Evolutionary conservation across 2,329 filamentous ascomycete species (phyloP).

Genomic region (Colletotrichum australisinense): DNA sequence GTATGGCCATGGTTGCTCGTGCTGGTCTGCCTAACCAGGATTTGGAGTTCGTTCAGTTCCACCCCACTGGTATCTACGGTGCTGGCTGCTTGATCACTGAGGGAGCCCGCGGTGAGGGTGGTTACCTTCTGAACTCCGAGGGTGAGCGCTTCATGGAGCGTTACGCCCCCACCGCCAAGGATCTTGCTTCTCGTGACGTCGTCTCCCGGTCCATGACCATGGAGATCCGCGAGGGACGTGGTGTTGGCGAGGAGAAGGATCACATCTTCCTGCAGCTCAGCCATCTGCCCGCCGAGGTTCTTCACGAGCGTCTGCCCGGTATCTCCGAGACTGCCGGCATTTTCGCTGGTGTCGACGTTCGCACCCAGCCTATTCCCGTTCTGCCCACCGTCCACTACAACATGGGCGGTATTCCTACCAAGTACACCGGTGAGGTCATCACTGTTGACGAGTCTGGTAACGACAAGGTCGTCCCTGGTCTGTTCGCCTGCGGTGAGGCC

Average conservation of each 20-base stretch:
- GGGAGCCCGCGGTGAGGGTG: constrained; percentile 97
- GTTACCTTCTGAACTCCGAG: constrained; percentile 96
- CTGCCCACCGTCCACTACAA: constrained; percentile 99
- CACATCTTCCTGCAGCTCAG: constrained; percentile 98
- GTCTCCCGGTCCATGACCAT: constrained; percentile 98
- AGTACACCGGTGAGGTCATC: constrained; percentile 96
- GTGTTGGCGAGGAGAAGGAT: constrained; percentile 96
- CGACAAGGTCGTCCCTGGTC: constrained; percentile 92
- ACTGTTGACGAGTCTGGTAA: constrained; percentile 87
- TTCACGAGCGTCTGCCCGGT: constrained; percentile 96
- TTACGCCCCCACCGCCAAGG: constrained; percentile 97
- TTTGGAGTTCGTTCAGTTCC: constrained; percentile 99
- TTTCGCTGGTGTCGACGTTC: constrained; percentile 96
- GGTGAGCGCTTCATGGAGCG: constrained; percentile 99
- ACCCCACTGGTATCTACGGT: constrained; percentile 98
- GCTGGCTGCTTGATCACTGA: constrained; percentile 98
- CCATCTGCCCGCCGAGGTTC: constrained; percentile 90
- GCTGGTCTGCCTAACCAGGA: constrained; percentile 98
- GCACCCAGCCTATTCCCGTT: constrained; percentile 96
- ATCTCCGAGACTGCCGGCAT: constrained; percentile 99
- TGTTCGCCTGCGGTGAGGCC: constrained; percentile 97
- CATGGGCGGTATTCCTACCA: constrained; percentile 99
- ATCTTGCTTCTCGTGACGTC: constrained; percentile 95
- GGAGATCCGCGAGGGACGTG: constrained; percentile 96
- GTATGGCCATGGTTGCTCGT: constrained; percentile 99